A percentile compares a stretch with the other conserved stretches of the same genome.
Conservation (phyloP, 148 eudicot species). For the Amaranthus palmeri region DNA sequence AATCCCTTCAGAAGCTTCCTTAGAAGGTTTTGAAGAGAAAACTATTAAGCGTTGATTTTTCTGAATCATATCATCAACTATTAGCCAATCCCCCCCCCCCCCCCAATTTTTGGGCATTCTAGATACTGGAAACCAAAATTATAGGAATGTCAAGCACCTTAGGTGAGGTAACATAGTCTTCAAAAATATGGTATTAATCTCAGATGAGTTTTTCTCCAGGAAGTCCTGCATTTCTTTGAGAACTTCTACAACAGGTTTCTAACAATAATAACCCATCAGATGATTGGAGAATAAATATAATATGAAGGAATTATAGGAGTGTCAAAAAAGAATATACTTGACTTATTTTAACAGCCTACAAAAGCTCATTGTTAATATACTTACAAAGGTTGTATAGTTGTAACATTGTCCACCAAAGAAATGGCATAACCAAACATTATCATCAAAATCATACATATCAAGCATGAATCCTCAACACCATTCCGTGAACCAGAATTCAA, state of each 20-base stretch:
- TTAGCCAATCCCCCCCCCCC: conserved; percentile 87
- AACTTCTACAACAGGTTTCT: conserved; percentile 84
- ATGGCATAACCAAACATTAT: conserved; percentile 93
- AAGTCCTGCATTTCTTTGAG: conserved; percentile 70
- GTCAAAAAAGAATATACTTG: not conserved
- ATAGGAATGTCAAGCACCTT: conserved; percentile 69
- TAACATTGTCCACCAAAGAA: conserved; percentile 77
- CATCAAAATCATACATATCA: conserved; percentile 86
- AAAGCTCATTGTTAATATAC: conserved; percentile 25
- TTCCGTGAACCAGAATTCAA: conserved; percentile 41
- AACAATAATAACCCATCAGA: conserved; percentile 13
- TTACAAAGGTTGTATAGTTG: conserved; percentile 92
- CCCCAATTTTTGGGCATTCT: conserved; percentile 83
- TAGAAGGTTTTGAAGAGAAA: conserved; percentile 73
- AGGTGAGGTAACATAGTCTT: conserved; percentile 84
- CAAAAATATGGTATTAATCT: conserved; percentile 76
- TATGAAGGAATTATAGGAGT: not conserved
- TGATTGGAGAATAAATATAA: not conserved
- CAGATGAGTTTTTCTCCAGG: conserved; percentile 63
- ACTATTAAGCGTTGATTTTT: conserved; percentile 77
- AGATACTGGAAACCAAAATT: conserved; percentile 82
- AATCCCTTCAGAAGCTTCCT: conserved; percentile 84
- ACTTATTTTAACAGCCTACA: not conserved
- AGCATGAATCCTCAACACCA: conserved; percentile 97
- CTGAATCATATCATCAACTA: conserved; percentile 71